Conservation (phyloP, 345 rosid species). For the Mangifera indica region DNA sequence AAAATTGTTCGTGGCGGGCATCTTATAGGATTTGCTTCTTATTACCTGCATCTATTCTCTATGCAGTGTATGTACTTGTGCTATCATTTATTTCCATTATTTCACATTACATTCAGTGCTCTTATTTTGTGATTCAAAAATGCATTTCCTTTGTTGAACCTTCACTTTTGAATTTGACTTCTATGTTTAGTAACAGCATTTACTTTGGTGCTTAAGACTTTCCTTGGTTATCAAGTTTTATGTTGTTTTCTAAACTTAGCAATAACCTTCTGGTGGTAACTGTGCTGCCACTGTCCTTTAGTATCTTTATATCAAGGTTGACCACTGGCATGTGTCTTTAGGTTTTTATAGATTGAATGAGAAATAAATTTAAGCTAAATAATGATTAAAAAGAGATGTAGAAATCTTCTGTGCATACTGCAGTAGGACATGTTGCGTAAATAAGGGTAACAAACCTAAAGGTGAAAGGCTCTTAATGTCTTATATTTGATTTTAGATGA, state of each 20-base stretch:
- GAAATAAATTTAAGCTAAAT: background rate
- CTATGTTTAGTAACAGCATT: slow-evolving; percentile 3
- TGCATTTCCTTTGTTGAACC: slow-evolving; percentile 9
- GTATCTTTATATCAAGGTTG: slow-evolving; percentile 8
- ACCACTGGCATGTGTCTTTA: background rate
- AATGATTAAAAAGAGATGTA: background rate
- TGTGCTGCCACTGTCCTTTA: background rate
- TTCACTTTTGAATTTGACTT: slow-evolving; percentile 9
- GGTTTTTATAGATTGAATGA: slow-evolving; percentile 14
- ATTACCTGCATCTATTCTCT: slow-evolving; percentile 8
- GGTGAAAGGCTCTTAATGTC: background rate
- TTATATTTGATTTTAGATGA: background rate
- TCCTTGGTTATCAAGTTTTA: slow-evolving; percentile 6
- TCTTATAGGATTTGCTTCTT: slow-evolving; percentile 5
- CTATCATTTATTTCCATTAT: slow-evolving; percentile 17
- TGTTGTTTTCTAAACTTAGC: background rate
- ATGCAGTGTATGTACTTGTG: slow-evolving; percentile 1
- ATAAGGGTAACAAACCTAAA: background rate
- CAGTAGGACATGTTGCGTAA: background rate
- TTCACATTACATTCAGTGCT: slow-evolving; percentile 2
- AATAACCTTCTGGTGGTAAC: background rate
- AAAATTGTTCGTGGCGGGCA: slow-evolving; percentile 7
- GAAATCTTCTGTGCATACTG: background rate
- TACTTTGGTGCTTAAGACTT: background rate
- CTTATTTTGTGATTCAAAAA: background rate